A percentile compares a stretch with the other conserved stretches of the same genome.
Conservation (phyloP, 2,329 filamentous ascomycete species). For the Cordyceps militaris region DNA sequence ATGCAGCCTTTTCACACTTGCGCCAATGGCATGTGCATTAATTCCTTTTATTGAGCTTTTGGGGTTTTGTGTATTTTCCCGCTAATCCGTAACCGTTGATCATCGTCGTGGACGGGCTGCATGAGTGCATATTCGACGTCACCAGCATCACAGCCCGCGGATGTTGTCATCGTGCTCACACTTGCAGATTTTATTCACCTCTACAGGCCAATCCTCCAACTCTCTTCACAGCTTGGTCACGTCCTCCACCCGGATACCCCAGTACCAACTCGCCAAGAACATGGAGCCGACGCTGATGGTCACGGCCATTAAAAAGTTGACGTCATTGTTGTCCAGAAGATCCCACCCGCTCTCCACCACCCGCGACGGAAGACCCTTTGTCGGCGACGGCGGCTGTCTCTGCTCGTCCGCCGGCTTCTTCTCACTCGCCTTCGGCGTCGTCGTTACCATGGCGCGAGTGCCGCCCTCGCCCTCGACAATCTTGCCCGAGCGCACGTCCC, state of each 20-base stretch:
- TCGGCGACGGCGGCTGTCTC: slow-evolving; percentile 34
- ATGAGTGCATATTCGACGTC: not conserved
- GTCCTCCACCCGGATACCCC: slow-evolving; percentile 46
- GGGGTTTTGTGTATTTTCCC: not conserved
- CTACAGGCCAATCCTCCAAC: not conserved
- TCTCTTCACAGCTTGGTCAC: slow-evolving; percentile 21
- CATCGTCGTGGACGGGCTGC: not conserved
- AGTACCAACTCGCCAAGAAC: slow-evolving; percentile 53
- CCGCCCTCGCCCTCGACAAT: slow-evolving; percentile 84
- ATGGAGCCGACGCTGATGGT: slow-evolving; percentile 76
- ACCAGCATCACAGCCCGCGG: not conserved
- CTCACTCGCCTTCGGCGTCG: slow-evolving; percentile 29
- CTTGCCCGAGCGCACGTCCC: slow-evolving; percentile 75
- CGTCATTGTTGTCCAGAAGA: slow-evolving; percentile 87
- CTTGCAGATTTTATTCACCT: not conserved
- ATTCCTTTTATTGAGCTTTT: not conserved
- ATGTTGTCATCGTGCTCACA: not conserved
- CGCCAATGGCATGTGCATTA: not conserved
- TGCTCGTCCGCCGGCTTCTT: slow-evolving; percentile 33
- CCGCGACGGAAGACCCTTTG: slow-evolving; percentile 47
- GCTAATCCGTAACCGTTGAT: not conserved
- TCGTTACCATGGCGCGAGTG: slow-evolving; percentile 43
- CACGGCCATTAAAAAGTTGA: slow-evolving; percentile 87
- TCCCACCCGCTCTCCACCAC: slow-evolving; percentile 61
- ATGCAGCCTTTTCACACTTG: not conserved